A percentile compares a stretch with the other conserved stretches of the same genome.
Evolutionary conservation across 768 basidiomycete species (phyloP).

Genomic region (Boletellus ananas): DNA sequence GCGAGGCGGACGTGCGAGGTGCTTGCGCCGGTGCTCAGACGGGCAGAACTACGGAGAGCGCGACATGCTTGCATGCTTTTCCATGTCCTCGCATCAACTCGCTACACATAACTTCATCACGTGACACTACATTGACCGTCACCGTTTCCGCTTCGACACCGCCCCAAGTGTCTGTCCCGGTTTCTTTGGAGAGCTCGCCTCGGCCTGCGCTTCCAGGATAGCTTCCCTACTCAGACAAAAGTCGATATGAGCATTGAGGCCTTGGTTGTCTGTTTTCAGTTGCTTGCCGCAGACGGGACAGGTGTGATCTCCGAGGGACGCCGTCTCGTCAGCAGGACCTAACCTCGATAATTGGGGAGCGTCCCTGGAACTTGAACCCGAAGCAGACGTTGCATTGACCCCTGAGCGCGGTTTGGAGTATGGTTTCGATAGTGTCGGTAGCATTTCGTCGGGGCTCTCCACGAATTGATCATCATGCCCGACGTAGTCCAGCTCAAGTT

Average conservation of each 20-base stretch:
- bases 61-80: slow-evolving; percentile 27
- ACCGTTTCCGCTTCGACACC: slow-evolving; percentile 15
- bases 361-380: neutral
- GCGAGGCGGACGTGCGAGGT: no score
- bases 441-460: slow-evolving; percentile 7
- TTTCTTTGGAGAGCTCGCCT: slow-evolving; percentile 23
- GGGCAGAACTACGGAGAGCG: slow-evolving; percentile 9
- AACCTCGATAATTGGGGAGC: slow-evolving; percentile 9
- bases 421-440: neutral
- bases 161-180: neutral
- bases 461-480: slow-evolving; percentile 4
- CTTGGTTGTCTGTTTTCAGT: slow-evolving; percentile 67
- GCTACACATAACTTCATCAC: slow-evolving; percentile 6
- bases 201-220: slow-evolving; percentile 64
- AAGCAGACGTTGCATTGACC: neutral
- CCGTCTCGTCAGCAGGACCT: slow-evolving; percentile 10
- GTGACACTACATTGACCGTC: slow-evolving; percentile 12
- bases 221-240: slow-evolving; percentile 79
- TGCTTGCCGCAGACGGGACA: slow-evolving; percentile 73
- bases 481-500: slow-evolving; percentile 21
- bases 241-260: slow-evolving; percentile 85
- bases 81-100: neutral
- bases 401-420: slow-evolving; percentile 15
- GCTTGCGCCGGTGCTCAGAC: neutral
- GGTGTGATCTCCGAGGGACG: slow-evolving; percentile 26